These are phyloP conservation scores for Paramecium octaurelia DNA, from an alignment of 73 alveolate genomes.

Conservation along the genomic window DNA sequence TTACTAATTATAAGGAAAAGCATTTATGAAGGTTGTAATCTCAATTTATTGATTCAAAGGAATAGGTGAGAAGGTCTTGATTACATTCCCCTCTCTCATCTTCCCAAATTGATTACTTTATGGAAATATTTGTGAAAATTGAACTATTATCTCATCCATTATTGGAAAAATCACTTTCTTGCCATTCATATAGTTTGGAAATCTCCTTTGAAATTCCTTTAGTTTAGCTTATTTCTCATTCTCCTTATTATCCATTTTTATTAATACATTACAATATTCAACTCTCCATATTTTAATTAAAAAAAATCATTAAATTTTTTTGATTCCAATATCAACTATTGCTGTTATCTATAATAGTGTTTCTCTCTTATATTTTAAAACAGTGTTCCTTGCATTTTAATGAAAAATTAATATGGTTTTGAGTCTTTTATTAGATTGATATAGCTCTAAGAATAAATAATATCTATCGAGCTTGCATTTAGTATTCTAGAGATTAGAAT, in stretches of 20 bases:
- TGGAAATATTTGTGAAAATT: background rate
- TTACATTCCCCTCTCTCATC: background rate
- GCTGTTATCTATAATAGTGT: too few relatives aligned
- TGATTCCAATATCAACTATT: background rate
- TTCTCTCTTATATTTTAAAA: background rate
- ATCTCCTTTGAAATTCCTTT: background rate
- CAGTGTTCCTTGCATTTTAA: background rate
- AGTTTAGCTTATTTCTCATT: background rate
- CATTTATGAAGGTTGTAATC: background rate
- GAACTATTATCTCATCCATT: background rate
- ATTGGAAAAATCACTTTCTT: background rate
- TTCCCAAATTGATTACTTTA: background rate
- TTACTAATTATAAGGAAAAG: background rate
- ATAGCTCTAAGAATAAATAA: too few relatives aligned
- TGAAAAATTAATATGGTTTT: too few relatives aligned
- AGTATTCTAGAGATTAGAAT: too few relatives aligned
- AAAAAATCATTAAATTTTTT: background rate
- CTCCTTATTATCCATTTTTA: background rate
- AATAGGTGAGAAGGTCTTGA: background rate
- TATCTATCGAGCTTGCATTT: too few relatives aligned
- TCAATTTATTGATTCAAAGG: background rate
- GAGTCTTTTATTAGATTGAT: background rate
- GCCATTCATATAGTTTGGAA: background rate
- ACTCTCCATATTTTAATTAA: background rate
- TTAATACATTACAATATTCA: background rate